These are phyloP conservation scores for Nakazawaea ambrosiae DNA, from an alignment of 805 yeast genomes.

Conservation along the genomic window DNA sequence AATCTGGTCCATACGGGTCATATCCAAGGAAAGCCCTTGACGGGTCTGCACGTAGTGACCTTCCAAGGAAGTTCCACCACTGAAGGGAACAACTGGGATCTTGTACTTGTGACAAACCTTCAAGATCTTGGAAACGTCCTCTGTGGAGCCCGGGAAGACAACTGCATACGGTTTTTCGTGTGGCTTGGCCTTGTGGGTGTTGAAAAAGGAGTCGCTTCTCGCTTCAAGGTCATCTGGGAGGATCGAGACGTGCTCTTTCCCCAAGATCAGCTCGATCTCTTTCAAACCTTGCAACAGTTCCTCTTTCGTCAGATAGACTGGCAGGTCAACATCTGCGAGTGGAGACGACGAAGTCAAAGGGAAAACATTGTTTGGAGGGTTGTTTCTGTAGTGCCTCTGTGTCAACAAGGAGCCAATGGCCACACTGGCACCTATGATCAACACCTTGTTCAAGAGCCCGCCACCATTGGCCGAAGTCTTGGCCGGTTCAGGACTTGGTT, in stretches of 20 bases:
- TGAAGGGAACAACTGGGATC: conserved; percentile 57
- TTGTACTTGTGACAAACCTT: conserved; percentile 46
- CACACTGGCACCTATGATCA: conserved; percentile 7
- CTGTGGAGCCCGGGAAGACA: conserved; percentile 50
- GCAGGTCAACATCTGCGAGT: conserved; percentile 21
- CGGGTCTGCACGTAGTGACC: conserved; percentile 61
- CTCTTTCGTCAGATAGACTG: conserved; percentile 40
- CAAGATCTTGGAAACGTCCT: conserved; percentile 50
- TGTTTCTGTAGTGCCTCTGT: background rate
- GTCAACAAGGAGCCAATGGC: conserved; percentile 4
- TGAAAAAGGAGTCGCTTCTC: conserved; percentile 61
- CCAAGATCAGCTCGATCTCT: conserved; percentile 41
- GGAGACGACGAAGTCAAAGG: conserved; percentile 13
- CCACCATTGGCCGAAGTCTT: background rate
- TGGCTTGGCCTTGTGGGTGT: conserved; percentile 58
- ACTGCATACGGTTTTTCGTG: conserved; percentile 47
- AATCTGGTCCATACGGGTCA: conserved; percentile 45
- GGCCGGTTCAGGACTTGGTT: background rate
- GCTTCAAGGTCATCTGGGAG: conserved; percentile 36
- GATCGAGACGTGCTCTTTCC: conserved; percentile 34
- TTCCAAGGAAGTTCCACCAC: conserved; percentile 63
- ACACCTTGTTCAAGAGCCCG: conserved; percentile 1
- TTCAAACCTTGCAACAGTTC: conserved; percentile 38
- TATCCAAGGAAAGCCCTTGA: conserved; percentile 44
- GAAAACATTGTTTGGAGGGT: conserved; percentile 9